These are phyloP conservation scores for Bolboschoenus planiculmis DNA, from an alignment of 176 grass and related monocot species.

Conservation along the genomic window DNA sequence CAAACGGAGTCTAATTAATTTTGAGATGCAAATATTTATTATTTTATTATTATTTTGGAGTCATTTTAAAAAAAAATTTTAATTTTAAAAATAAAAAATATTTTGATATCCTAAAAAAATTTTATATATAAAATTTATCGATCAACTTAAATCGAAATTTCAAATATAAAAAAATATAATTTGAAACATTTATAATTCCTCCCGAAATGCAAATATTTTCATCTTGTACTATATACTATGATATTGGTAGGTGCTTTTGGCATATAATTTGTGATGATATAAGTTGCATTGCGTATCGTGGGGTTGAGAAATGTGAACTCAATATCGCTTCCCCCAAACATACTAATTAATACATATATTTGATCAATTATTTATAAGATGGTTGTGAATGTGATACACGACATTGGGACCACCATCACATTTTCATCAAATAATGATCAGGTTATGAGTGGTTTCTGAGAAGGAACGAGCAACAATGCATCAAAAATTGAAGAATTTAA, in stretches of 20 bases:
- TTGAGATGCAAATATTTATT: too few species aligned
- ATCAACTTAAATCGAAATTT: too few species aligned
- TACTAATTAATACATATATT: neutral
- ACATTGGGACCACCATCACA: neutral
- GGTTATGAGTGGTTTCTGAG: neutral
- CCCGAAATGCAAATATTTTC: too few species aligned
- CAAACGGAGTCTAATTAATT: too few species aligned
- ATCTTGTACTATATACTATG: too few species aligned
- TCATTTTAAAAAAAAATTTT: too few species aligned
- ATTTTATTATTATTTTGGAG: too few species aligned
- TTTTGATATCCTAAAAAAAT: too few species aligned
- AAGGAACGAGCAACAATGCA: neutral
- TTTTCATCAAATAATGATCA: neutral
- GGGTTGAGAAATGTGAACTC: constrained; percentile 19
- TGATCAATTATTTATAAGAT: neutral
- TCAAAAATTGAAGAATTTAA: neutral
- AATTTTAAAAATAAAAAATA: too few species aligned
- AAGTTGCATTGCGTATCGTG: constrained; percentile 15
- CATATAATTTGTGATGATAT: neutral
- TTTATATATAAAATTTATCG: too few species aligned
- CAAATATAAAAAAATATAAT: too few species aligned
- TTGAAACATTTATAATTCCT: too few species aligned
- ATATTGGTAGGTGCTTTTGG: neutral
- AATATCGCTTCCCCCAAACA: neutral
- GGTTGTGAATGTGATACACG: neutral